Evolutionary conservation across 805 yeast species (phyloP).

Genomic region (Suhomyces xylopsoci): DNA sequence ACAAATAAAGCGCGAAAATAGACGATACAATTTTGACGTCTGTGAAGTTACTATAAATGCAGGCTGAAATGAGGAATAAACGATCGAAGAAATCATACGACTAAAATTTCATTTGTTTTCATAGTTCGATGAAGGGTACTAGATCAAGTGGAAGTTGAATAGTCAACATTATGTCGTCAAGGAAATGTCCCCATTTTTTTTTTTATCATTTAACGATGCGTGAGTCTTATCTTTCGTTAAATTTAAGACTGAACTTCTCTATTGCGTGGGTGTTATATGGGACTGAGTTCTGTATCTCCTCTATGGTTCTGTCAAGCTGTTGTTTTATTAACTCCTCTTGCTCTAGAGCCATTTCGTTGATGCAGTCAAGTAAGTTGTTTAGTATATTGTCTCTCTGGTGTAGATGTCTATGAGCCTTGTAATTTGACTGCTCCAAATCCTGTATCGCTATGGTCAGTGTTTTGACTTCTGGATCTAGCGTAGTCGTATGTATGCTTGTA

Average conservation of each 20-base stretch:
- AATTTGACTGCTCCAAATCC: not conserved
- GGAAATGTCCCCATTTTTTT: not conserved
- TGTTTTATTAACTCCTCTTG: conserved; percentile 3
- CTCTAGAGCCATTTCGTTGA: conserved; percentile 6
- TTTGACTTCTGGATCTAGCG: not conserved
- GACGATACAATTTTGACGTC: not conserved
- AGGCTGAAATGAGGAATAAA: not conserved
- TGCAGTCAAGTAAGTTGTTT: conserved; percentile 5
- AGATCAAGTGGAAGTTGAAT: not conserved
- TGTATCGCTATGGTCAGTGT: not conserved
- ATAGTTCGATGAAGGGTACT: not conserved
- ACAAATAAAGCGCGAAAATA: not conserved
- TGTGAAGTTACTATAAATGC: not conserved
- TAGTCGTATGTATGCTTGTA: not conserved
- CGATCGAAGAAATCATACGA: not conserved
- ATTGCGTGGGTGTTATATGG: conserved; percentile 6
- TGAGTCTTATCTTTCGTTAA: not conserved
- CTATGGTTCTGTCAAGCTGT: not conserved
- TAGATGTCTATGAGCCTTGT: conserved; percentile 1
- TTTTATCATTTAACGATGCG: not conserved
- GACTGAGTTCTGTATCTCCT: conserved; percentile 5
- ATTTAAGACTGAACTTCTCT: conserved; percentile 2
- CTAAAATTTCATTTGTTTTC: not conserved
- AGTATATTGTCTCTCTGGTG: conserved; percentile 4
- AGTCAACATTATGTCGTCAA: not conserved